Percentiles rank a stretch among this genome's conserved stretches.
Evolutionary conservation across 2,329 filamentous ascomycete species (phyloP).

Genomic region (Nothomitra cinnamomea): DNA sequence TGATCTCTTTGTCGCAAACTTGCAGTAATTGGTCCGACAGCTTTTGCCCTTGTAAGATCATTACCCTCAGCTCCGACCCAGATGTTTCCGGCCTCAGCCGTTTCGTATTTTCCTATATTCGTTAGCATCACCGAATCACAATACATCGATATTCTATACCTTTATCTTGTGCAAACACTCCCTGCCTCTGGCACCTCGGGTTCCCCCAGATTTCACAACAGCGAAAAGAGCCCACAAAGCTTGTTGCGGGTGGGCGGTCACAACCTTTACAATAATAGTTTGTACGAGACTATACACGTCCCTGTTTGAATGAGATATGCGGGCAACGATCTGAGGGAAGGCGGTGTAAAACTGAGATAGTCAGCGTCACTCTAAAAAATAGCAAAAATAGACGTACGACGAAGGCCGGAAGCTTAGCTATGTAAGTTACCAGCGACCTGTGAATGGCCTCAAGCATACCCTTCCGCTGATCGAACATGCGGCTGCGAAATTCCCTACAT

Average conservation of each 20-base stretch:
- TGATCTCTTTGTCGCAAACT: slow-evolving; percentile 64
- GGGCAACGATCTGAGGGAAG: slow-evolving; percentile 85
- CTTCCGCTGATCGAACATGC: slow-evolving; percentile 34
- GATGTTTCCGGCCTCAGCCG: slow-evolving; percentile 24
- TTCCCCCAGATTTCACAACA: slow-evolving; percentile 64
- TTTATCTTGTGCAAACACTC: slow-evolving; percentile 24
- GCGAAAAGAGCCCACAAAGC: slow-evolving; percentile 82
- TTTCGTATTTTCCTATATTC: slow-evolving; percentile 30
- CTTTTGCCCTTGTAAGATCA: slow-evolving; percentile 66
- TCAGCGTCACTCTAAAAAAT: slow-evolving; percentile 10
- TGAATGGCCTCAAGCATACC: slow-evolving; percentile 55
- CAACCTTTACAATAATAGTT: slow-evolving; percentile 72
- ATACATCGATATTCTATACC: slow-evolving; percentile 12
- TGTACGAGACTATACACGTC: slow-evolving; percentile 63
- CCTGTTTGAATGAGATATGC: slow-evolving; percentile 72
- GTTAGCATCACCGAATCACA: slow-evolving; percentile 9
- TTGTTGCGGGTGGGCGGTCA: slow-evolving; percentile 74
- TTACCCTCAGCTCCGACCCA: slow-evolving; percentile 43
- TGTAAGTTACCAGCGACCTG: slow-evolving; percentile 62
- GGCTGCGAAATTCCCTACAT: slow-evolving; percentile 23
- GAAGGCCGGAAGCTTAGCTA: slow-evolving; percentile 32
- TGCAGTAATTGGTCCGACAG: slow-evolving; percentile 67
- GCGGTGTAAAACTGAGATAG: slow-evolving; percentile 35
- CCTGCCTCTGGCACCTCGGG: slow-evolving; percentile 41
- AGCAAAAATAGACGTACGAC: slow-evolving; percentile 20